Base-by-base conservation (phyloP, 768 basidiomycete species). In the Naganishia vaughanmartiniae region DNA sequence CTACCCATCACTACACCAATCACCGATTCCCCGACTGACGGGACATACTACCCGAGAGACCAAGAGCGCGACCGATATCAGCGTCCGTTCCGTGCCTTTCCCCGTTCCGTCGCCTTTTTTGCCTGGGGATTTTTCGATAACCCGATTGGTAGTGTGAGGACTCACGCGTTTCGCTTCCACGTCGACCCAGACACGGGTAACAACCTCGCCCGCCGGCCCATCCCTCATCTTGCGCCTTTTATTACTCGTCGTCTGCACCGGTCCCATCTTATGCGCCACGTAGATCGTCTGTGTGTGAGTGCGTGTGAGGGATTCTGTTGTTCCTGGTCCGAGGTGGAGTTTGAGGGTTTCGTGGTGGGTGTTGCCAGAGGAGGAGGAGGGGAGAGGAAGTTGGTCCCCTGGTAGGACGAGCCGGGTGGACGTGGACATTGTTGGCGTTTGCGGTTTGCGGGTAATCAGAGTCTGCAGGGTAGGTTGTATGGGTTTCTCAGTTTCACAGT, bases 101-200 rank as follows among this genome's bases (percentile, higher is more conserved):
- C n/a, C n/a, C n/a, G n/a, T n/a, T n/a, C n/a, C n/a, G n/a, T n/a
- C n/a, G n/a, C n/a, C n/a, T n/a, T n/a, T n/a, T n/a, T n/a, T n/a
- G n/a, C n/a, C n/a, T n/a, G n/a, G n/a, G 17, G 17, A 17, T 6
- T 3, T 34, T 9, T 30, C 42, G 28, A 17, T 54, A 24, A 73
- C 33, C 36, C 54, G 28, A 24, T 26, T 30, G 33, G 28, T 54
- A 34, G 39, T n/a, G 34, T 26, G 48, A n/a, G 54, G 10, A 86
- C 91, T 78, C 75, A 95, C 94, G 76, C 94, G 88, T 77, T 88
- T 85, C 48, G 90, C 87, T 77, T 90, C 91, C 69, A 86, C 85
- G 75, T 98, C 94, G 11, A 97, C 85, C 92, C 92, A 97, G 86
- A 90, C 90, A 79, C 87, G 88, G 75, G 87, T 89, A 66, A 86